These are phyloP conservation scores for Neopestalotiopsis sp. DNA, from an alignment of 2,329 filamentous ascomycete species.

Conservation along the genomic window DNA sequence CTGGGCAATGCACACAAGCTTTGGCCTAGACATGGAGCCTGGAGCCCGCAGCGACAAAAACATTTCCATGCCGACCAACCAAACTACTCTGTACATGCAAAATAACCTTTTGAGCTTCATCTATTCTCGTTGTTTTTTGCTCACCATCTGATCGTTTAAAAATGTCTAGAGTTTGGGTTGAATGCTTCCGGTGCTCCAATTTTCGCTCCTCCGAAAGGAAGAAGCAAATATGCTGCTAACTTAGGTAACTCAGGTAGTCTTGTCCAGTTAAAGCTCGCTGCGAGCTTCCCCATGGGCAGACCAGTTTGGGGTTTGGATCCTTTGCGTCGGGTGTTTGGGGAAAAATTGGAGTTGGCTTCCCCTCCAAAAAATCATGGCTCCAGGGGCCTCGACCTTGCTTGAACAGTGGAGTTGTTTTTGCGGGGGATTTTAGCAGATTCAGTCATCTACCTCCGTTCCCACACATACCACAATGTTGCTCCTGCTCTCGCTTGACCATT, in stretches of 20 bases:
- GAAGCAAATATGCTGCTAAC: background rate
- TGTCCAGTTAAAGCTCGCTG: background rate
- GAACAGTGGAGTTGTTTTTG: background rate
- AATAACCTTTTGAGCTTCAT: background rate
- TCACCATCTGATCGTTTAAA: background rate
- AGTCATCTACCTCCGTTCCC: background rate
- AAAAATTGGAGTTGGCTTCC: conserved; percentile 16
- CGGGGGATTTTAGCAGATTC: conserved; percentile 1
- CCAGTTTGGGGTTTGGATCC: background rate
- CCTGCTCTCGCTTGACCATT: background rate
- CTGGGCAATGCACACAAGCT: background rate
- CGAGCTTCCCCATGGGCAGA: conserved; percentile 14
- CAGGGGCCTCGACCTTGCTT: background rate
- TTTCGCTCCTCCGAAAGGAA: background rate
- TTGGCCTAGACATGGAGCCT: background rate
- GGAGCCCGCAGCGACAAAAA: background rate
- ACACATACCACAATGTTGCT: background rate
- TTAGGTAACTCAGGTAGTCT: background rate
- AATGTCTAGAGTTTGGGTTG: background rate
- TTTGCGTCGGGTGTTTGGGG: background rate
- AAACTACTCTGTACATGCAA: background rate
- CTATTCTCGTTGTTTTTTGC: background rate
- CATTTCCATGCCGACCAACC: background rate
- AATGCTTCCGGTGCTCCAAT: background rate
- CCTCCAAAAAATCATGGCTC: background rate